Base-by-base conservation (phyloP, 2,329 filamentous ascomycete genomes). In the Fusarium buharicum region DNA sequence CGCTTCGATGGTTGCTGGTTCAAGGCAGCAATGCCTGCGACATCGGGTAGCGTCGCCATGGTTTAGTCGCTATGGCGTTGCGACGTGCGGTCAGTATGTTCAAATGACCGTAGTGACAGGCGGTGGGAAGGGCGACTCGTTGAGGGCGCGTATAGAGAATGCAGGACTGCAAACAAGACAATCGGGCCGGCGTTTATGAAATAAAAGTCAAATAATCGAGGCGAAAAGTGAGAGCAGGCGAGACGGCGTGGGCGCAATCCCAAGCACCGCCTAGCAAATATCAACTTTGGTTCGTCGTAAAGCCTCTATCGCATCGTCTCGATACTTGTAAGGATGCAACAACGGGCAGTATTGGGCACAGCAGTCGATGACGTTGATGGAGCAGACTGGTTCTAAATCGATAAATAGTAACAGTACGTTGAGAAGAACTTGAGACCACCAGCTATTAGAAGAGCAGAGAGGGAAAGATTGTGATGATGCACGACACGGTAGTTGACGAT, bases 41-140 rank as follows among this genome's bases (percentile, higher is more conserved):
- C 49, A 36, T 76, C 74, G 40, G 74, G 56, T 18, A 73, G 72
- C 47, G 75, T 67, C 30, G 75, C 73, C 77, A 80, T 79, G 31
- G 45, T 59, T 40, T 50, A 22, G 43, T 59, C 48, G 47, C 47
- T 30, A 44, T 51, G 44, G 45, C 50, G 18, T 55, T 57, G 51
- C 38, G 56, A 54, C 44, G 46, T 45, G 37, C 45, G 28, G 40
- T 44, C 30, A 37, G 46, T 14, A 14, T 41, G 37, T 31, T 49
- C 22, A 22, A 39, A 49, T 45, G 28, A 34, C 60, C 40, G 62
- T 24, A 41, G 37, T 50, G 34, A 43, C 27, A 27, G 37, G 48
- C 48, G 40, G 50, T 64, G n/a, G 47, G 43, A 13, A 31, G 18
- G 31, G 48, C 39, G 13, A 36, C 34, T 48, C 20, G 52, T 17